Conservation (phyloP, 768 basidiomycete genomes). For the Pulveroboletus sp. region DNA sequence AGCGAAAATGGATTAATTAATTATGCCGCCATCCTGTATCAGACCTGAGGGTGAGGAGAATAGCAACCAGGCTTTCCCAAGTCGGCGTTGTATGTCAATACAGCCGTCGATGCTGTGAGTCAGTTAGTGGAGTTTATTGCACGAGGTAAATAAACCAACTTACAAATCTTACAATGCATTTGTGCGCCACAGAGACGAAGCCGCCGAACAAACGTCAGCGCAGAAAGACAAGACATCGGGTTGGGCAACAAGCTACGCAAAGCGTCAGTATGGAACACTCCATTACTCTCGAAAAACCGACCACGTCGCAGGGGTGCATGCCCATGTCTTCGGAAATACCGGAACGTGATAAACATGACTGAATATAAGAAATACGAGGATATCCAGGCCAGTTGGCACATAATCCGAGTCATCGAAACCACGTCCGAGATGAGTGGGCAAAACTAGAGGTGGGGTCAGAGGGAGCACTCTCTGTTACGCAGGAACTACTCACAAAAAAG, state of each 20-base stretch:
- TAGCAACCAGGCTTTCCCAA: neutral
- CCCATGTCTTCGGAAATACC: neutral
- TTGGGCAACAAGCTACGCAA: constrained; percentile 5
- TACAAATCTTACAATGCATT: neutral
- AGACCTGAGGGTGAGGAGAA: neutral
- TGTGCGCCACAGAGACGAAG: neutral
- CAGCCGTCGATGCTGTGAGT: constrained; percentile 2
- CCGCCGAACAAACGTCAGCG: neutral
- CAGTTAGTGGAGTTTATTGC: neutral
- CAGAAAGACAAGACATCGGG: neutral
- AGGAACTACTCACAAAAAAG: constrained; percentile 18
- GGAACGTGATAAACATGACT: constrained; percentile 4
- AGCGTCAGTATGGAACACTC: neutral
- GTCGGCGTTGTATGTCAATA: constrained; percentile 1
- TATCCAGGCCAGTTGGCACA: constrained; percentile 12
- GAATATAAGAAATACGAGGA: constrained; percentile 11
- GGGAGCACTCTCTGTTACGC: neutral
- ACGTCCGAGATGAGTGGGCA: constrained; percentile 20
- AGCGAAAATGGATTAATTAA: neutral
- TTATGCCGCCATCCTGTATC: neutral
- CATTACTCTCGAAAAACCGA: neutral
- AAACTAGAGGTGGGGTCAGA: constrained; percentile 14
- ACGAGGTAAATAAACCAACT: neutral
- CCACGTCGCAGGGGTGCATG: constrained; percentile 5
- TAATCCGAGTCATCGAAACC: constrained; percentile 11